Percentiles rank a stretch among this genome's conserved stretches.
These are phyloP conservation scores for Amphirosellinia nigrospora DNA, from an alignment of 495 filamentous ascomycete species.

Conservation along the genomic window DNA sequence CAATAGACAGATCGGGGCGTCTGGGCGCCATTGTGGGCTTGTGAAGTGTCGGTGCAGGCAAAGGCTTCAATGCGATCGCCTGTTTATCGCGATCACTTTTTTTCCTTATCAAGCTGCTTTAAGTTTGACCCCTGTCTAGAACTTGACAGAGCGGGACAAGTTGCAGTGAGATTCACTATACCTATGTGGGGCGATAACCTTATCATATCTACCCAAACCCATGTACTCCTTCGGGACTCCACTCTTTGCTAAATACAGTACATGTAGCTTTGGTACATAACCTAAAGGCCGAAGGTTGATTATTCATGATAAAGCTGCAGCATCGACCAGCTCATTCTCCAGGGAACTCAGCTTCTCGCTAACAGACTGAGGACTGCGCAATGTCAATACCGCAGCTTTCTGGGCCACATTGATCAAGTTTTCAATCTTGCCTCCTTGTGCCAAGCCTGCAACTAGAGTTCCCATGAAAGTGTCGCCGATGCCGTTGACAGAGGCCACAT, in stretches of 20 bases:
- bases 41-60: neutral
- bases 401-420: constrained; percentile 67
- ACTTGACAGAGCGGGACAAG: constrained; percentile 1
- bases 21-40: constrained; percentile 33
- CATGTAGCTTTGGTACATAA: too few relatives aligned
- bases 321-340: constrained; percentile 42
- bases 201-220: too few relatives aligned
- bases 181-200: neutral
- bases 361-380: constrained; percentile 75
- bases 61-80: neutral
- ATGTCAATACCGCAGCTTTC: constrained; percentile 74
- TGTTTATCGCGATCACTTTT: constrained; percentile 34
- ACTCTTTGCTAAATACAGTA: too few relatives aligned
- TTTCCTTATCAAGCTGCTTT: constrained; percentile 42
- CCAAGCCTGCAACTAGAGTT: constrained; percentile 71
- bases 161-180: neutral
- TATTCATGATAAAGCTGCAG: constrained; percentile 24
- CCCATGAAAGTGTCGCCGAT: constrained; percentile 94
- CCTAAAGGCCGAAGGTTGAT: too few relatives aligned
- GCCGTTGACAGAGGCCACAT: constrained; percentile 89
- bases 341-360: constrained; percentile 53
- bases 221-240: too few relatives aligned
- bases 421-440: constrained; percentile 55
- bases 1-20: constrained; percentile 45
- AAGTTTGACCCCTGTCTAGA: constrained; percentile 27